Percentiles rank a stretch among this genome's conserved stretches.
Evolutionary conservation across 768 basidiomycete species (phyloP).

Genomic region (Lepiota brunneoincarnata): DNA sequence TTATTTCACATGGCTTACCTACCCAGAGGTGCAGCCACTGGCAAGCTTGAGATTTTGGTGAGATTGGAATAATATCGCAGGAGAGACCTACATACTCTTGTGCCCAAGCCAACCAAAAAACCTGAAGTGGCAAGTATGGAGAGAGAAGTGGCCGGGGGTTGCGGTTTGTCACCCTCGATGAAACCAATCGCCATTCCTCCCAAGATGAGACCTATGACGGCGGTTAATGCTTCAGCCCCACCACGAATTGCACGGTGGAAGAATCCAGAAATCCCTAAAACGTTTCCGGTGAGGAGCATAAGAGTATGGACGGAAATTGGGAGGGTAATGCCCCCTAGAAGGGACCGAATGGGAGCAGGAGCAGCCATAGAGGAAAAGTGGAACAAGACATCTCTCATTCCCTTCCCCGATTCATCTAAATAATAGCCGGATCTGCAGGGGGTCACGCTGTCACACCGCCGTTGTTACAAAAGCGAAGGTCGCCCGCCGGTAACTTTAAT

Average conservation of each 20-base stretch:
- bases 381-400: neutral
- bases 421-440: too few relatives aligned
- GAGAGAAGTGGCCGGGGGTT: slow-evolving; percentile 22
- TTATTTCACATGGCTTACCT: slow-evolving; percentile 9
- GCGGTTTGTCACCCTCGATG: slow-evolving; percentile 35
- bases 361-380: slow-evolving; percentile 29
- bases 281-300: slow-evolving; percentile 50
- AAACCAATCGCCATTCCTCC: slow-evolving; percentile 44
- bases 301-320: slow-evolving; percentile 51
- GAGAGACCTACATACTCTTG: slow-evolving; percentile 38
- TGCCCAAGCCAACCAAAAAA: slow-evolving; percentile 54
- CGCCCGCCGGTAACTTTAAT: too few relatives aligned
- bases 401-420: neutral
- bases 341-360: slow-evolving; percentile 47
- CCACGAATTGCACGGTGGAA: slow-evolving; percentile 49
- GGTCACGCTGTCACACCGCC: neutral
- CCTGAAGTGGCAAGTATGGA: slow-evolving; percentile 42
- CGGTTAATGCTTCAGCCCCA: slow-evolving; percentile 36
- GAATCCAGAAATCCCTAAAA: slow-evolving; percentile 63
- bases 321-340: slow-evolving; percentile 54
- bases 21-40: slow-evolving; percentile 70
- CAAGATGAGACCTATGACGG: slow-evolving; percentile 43
- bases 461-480: too few relatives aligned
- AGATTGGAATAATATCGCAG: slow-evolving; percentile 6
- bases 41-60: slow-evolving; percentile 35